phyloP scores from a whole-genome alignment of 768 basidiomycete species.

The Calocera viscosa region DNA sequence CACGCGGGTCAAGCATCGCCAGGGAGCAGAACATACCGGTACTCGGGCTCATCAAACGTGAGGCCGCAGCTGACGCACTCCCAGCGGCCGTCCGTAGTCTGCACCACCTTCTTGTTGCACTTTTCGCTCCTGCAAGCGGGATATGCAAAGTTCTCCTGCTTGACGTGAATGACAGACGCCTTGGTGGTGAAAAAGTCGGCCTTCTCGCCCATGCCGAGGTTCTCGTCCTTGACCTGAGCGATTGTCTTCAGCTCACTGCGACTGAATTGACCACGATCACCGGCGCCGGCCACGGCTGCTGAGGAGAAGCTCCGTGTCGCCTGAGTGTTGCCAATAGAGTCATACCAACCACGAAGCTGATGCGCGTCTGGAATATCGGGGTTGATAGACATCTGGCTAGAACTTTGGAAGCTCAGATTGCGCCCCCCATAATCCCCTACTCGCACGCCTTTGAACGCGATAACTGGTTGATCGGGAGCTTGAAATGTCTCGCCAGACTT shows the following conservation, averaged over 20 bases:
- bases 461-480: slow-evolving; percentile 47
- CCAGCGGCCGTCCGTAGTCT: slow-evolving; percentile 53
- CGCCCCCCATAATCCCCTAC: slow-evolving; percentile 69
- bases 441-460: slow-evolving; percentile 89
- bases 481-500: slow-evolving; percentile 75
- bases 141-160: slow-evolving; percentile 64
- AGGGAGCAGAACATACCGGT: slow-evolving; percentile 42
- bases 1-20: neutral
- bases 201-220: slow-evolving; percentile 58
- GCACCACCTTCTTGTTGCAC: slow-evolving; percentile 84
- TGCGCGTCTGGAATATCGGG: slow-evolving; percentile 91
- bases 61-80: slow-evolving; percentile 86
- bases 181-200: slow-evolving; percentile 66
- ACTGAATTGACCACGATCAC: slow-evolving; percentile 40
- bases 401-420: slow-evolving; percentile 69
- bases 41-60: slow-evolving; percentile 54
- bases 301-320: slow-evolving; percentile 21
- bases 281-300: neutral
- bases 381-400: slow-evolving; percentile 68
- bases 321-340: slow-evolving; percentile 49
- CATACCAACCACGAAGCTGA: slow-evolving; percentile 69
- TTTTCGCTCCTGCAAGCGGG: slow-evolving; percentile 69
- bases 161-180: slow-evolving; percentile 82
- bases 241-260: slow-evolving; percentile 62
- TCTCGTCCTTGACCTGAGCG: slow-evolving; percentile 62